These are phyloP conservation scores for Naganishia kalamii DNA, from an alignment of 768 basidiomycete genomes.

Conservation along the genomic window DNA sequence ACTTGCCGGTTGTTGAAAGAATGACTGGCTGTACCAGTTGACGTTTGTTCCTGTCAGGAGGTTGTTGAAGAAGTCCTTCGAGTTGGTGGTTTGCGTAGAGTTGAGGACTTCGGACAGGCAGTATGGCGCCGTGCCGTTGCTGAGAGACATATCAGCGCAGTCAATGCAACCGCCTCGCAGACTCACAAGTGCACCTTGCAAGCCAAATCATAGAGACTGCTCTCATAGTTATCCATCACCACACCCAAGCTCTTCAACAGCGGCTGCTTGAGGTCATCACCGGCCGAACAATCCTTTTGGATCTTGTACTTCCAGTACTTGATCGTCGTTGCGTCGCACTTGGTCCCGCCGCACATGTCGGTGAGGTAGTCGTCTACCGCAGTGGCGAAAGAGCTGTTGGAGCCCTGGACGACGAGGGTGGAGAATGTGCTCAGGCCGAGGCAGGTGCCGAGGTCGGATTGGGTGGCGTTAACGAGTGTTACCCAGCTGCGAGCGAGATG, in stretches of 20 bases:
- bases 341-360: conserved; percentile 26
- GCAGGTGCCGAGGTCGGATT: conserved; percentile 35
- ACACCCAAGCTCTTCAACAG: conserved; percentile 30
- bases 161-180: background rate
- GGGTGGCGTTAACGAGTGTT: conserved; percentile 46
- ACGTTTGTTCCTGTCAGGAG: conserved; percentile 34
- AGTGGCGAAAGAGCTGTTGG: conserved; percentile 31
- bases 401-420: conserved; percentile 29
- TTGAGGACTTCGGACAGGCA: conserved; percentile 35
- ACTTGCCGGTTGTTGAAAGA: conserved; percentile 26
- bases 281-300: conserved; percentile 24
- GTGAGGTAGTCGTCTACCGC: conserved; percentile 34
- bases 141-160: conserved; percentile 14
- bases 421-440: conserved; percentile 35
- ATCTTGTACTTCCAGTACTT: conserved; percentile 29
- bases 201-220: conserved; percentile 37
- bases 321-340: conserved; percentile 30
- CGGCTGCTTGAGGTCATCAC: conserved; percentile 18
- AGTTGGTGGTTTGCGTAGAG: conserved; percentile 30
- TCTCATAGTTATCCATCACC: conserved; percentile 33
- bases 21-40: conserved; percentile 31
- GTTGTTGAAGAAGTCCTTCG: conserved; percentile 37
- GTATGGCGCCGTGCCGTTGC: conserved; percentile 37
- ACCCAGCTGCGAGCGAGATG: conserved; percentile 24
- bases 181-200: conserved; percentile 42